phyloP scores from a whole-genome alignment of 352 stramenopile genomes.

The Phytophthora nicotianae region DNA sequence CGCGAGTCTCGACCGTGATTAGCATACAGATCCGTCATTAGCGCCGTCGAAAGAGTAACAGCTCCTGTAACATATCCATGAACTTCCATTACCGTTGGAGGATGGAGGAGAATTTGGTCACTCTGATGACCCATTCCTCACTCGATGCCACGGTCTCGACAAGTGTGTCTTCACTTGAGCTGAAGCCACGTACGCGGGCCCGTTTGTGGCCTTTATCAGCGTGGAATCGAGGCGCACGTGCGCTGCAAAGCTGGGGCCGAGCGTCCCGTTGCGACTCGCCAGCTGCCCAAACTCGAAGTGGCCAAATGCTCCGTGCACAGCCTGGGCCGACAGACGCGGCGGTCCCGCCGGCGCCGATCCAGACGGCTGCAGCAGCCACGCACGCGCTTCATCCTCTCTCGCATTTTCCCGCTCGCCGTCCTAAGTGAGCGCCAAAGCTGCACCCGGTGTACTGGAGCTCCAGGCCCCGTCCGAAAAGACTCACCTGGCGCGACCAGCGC shows the following conservation, averaged over 20 bases:
- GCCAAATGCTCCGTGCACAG: constrained; percentile 17
- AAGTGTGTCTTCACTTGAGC: constrained; percentile 16
- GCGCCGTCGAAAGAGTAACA: constrained; percentile 3
- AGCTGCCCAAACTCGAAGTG: constrained; percentile 3
- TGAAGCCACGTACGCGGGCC: constrained; percentile 16
- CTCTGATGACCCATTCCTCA: constrained; percentile 2
- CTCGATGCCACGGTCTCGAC: constrained; percentile 11
- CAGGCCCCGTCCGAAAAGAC: constrained; percentile 1
- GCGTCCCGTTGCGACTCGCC: constrained; percentile 31
- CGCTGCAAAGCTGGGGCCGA: constrained; percentile 30
- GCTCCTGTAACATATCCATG: background rate
- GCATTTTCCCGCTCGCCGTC: constrained; percentile 30
- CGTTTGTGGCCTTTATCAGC: constrained; percentile 21
- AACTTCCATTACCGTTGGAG: background rate
- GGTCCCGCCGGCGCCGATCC: constrained; percentile 5
- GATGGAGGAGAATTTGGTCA: background rate
- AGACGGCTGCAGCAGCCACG: constrained; percentile 6
- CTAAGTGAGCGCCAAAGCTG: constrained; percentile 10
- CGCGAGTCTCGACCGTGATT: constrained; percentile 12
- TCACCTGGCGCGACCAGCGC: background rate
- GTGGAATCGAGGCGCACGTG: constrained; percentile 38
- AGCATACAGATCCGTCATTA: background rate
- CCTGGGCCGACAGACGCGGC: constrained; percentile 27
- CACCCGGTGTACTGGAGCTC: constrained; percentile 3
- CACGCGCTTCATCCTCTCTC: constrained; percentile 15